Base-by-base conservation (phyloP, 768 basidiomycete genomes). In the Phlegmacium glaucopus region DNA sequence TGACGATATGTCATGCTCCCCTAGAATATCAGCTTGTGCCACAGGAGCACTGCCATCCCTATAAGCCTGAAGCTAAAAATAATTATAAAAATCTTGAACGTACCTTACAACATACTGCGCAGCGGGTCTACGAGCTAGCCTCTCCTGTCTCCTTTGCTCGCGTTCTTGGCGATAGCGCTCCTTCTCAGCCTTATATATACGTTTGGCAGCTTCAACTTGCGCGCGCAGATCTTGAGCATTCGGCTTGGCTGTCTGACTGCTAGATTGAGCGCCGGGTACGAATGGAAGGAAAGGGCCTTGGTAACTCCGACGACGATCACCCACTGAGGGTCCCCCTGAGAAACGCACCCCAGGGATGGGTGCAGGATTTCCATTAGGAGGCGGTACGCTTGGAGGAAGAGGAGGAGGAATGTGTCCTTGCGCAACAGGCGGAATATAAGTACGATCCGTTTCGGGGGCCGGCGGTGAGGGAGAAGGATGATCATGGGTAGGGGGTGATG, bases 161-260 rank as follows among this genome's bases (percentile, higher is more conserved):
- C 79, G 75, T 44, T 82, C 79, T 53, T 67, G 67, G 25, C 85
- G 77, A 55, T 88, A 87, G 17, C 70, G 71, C 55, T 87, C 85
- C 58, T 90, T 90, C 63, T 82, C 78, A 1, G 71, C 72, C 64
- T 79, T 85, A 62, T 90, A 90, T 17, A 67, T 65, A 22, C 70
- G 71, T 55, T 87, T 90, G 1, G 87, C 85, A 15, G 69, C 77
- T 56, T 88, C 81, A 3, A 89, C 76, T 26, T 78, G 71, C 25
- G 70, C 70, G 29, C 67, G 66, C 42, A 75, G 53, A 26, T 75
- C 69, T 39, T 72, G 66, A 2, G 68, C 56, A 9, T 68, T 58
- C 6, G 60, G n/a, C n/a, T n/a, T n/a, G n/a, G n/a, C n/a, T n/a
- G n/a, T n/a, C n/a, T n/a, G 62, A 60, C 30, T 55, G 50, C 32